A percentile compares a stretch with the other conserved stretches of the same genome.
These are phyloP conservation scores for Phyllosticta citrichinensis DNA, from an alignment of 2,329 filamentous ascomycete species.

Conservation along the genomic window DNA sequence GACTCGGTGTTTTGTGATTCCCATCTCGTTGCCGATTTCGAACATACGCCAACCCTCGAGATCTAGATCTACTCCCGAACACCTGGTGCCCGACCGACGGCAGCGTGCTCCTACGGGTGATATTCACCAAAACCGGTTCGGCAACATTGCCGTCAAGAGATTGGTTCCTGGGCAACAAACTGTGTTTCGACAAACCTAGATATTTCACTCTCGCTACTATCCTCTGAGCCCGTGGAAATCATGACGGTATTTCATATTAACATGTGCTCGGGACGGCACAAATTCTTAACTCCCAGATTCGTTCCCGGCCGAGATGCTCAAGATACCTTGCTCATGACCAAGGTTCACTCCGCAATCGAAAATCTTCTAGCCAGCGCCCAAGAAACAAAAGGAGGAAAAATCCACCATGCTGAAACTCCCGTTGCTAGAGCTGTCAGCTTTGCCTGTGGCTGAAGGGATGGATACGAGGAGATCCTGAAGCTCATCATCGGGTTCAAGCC, in stretches of 20 bases:
- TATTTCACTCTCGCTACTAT: not conserved
- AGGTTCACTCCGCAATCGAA: not conserved
- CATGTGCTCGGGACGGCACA: not conserved
- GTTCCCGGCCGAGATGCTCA: not conserved
- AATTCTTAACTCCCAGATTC: not conserved
- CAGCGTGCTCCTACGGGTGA: not conserved
- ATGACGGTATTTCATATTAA: not conserved
- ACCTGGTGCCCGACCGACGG: not conserved
- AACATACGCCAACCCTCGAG: not conserved
- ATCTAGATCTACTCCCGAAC: not conserved
- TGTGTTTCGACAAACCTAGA: not conserved
- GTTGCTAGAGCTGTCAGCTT: not conserved
- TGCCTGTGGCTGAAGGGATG: not conserved
- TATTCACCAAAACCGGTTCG: not conserved
- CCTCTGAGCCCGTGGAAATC: not conserved
- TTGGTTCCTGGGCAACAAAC: not conserved
- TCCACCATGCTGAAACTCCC: not conserved
- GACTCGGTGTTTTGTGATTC: not conserved
- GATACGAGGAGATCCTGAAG: not conserved
- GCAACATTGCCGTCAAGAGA: not conserved
- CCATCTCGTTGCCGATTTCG: not conserved
- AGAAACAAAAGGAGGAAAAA: not conserved
- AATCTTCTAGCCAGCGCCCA: not conserved
- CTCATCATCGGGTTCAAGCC: not conserved
- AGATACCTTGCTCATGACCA: not conserved